Conservation (phyloP, 768 basidiomycete species). For the Porpolomopsis calyptriformis region DNA sequence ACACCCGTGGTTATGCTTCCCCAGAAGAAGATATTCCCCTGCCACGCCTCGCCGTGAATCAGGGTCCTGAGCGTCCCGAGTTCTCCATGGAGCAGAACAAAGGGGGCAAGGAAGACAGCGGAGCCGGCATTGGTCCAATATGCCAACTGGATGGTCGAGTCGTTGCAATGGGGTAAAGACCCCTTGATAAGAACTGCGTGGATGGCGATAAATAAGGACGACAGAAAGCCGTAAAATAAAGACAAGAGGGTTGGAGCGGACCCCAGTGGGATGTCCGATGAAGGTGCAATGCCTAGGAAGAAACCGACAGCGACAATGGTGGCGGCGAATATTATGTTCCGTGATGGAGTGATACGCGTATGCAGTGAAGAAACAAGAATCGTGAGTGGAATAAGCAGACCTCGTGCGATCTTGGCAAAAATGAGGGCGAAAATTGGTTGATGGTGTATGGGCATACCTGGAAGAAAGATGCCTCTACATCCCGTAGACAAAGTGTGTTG, state of each 20-base stretch:
- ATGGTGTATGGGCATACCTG: constrained; percentile 34
- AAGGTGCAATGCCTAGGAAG: constrained; percentile 62
- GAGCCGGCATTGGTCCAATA: constrained; percentile 74
- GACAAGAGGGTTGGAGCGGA: constrained; percentile 44
- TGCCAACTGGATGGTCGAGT: constrained; percentile 62
- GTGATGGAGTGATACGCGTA: constrained; percentile 43
- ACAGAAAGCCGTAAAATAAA: constrained; percentile 59
- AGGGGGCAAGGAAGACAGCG: constrained; percentile 52
- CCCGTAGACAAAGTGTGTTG: constrained; percentile 68
- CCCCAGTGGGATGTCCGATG: constrained; percentile 28
- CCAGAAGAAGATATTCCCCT: constrained; percentile 46
- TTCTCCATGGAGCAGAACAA: constrained; percentile 51
- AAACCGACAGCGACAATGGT: constrained; percentile 63
- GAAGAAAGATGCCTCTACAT: constrained; percentile 74
- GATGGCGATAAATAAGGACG: constrained; percentile 64
- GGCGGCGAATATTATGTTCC: constrained; percentile 47
- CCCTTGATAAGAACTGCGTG: constrained; percentile 69
- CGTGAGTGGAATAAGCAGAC: constrained; percentile 74
- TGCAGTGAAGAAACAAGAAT: constrained; percentile 59
- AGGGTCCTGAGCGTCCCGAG: constrained; percentile 29
- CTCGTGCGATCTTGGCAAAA: constrained; percentile 59
- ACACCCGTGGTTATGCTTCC: constrained; percentile 60
- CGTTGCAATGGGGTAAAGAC: constrained; percentile 56
- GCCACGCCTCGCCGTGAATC: constrained; percentile 32
- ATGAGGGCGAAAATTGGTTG: constrained; percentile 1